Percentiles rank a stretch among this genome's conserved stretches.
Evolutionary conservation across 2,329 filamentous ascomycete species (phyloP).

Genomic region (Pseudogymnoascus sp.): DNA sequence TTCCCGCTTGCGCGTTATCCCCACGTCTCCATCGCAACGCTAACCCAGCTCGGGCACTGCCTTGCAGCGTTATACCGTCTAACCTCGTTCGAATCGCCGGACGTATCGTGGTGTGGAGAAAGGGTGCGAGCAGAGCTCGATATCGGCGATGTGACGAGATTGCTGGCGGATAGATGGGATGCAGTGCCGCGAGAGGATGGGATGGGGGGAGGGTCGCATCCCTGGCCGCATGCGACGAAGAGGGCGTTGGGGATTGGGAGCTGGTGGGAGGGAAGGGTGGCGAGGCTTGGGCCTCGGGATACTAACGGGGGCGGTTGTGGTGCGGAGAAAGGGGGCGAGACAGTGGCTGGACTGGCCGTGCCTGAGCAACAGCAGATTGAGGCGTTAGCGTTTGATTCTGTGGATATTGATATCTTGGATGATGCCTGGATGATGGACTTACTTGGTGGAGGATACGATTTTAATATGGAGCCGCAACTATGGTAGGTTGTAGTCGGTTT

Average conservation of each 20-base stretch:
- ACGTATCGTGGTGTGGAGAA: background rate
- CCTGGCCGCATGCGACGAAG: background rate
- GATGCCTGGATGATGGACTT: conserved; percentile 3
- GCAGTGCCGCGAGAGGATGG: background rate
- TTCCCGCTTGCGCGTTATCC: background rate
- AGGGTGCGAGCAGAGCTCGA: background rate
- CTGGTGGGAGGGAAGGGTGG: background rate
- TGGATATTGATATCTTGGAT: background rate
- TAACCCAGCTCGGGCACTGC: background rate
- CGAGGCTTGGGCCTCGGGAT: background rate
- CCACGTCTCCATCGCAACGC: background rate
- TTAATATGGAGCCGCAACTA: background rate
- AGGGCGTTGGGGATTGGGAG: background rate
- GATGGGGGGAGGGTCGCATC: background rate
- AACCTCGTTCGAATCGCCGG: background rate
- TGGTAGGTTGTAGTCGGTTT: background rate
- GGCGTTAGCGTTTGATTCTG: background rate
- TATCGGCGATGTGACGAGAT: background rate
- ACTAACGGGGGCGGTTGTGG: background rate
- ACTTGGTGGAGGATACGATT: background rate
- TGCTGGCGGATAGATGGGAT: conserved; percentile 1
- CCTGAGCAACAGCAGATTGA: background rate
- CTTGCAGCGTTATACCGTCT: background rate
- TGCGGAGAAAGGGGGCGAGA: background rate
- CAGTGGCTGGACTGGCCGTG: background rate